Conservation (phyloP, 805 yeast genomes). For the Starmerella riodocensis region DNA sequence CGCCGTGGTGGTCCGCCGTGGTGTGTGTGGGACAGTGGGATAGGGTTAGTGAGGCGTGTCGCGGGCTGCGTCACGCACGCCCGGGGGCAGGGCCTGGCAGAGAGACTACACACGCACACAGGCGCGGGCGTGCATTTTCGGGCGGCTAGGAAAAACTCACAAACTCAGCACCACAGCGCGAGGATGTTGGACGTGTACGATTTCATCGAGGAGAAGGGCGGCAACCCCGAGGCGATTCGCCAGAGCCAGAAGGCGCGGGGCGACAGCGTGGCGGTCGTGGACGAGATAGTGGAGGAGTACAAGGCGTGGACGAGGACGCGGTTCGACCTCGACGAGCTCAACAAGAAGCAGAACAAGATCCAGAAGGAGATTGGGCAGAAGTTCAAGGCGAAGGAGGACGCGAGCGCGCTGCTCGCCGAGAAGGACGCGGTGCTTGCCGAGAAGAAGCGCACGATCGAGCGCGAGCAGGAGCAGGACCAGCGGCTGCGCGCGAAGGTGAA, state of each 20-base stretch:
- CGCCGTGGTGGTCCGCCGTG: too few species aligned
- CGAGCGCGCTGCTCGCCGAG: slow-evolving; percentile 63
- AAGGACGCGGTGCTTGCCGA: slow-evolving; percentile 62
- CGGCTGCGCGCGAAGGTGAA: slow-evolving; percentile 68
- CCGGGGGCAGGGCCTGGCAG: too few species aligned
- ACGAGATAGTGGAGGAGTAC: slow-evolving; percentile 84
- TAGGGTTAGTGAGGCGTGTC: too few species aligned
- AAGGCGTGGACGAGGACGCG: slow-evolving; percentile 82
- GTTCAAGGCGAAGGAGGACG: slow-evolving; percentile 91
- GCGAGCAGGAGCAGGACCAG: slow-evolving; percentile 70
- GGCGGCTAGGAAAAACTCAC: too few species aligned
- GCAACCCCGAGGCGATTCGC: slow-evolving; percentile 79
- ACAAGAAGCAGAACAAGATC: slow-evolving; percentile 74
- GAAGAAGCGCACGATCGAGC: slow-evolving; percentile 51
- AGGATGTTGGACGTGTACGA: slow-evolving; percentile 81
- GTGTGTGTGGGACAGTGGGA: too few species aligned
- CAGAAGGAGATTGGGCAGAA: slow-evolving; percentile 90
- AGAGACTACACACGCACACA: too few species aligned
- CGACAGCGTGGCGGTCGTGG: slow-evolving; percentile 86
- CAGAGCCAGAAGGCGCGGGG: slow-evolving; percentile 89
- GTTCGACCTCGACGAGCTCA: slow-evolving; percentile 79
- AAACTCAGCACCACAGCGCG: too few species aligned
- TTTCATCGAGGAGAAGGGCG: slow-evolving; percentile 93
- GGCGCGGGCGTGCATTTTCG: too few species aligned
- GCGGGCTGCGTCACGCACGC: too few species aligned